These are phyloP conservation scores for Aspergillus egyptiacus DNA, from an alignment of 495 filamentous ascomycete species.

Conservation along the genomic window DNA sequence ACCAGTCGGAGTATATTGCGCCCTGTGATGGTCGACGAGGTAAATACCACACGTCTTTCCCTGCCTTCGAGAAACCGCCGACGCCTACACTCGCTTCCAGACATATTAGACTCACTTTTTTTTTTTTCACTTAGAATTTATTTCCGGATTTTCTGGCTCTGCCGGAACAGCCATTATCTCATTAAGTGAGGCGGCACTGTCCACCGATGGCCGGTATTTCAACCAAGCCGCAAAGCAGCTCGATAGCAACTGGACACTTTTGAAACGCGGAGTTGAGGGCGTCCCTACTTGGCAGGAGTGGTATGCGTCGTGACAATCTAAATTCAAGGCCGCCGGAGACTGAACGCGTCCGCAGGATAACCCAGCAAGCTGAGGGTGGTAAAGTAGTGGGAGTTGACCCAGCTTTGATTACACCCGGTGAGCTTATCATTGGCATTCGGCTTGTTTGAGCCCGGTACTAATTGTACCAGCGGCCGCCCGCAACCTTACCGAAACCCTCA, in stretches of 20 bases:
- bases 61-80: background rate
- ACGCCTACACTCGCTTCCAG: background rate
- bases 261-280: slow-evolving; percentile 90
- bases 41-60: slow-evolving; percentile 27
- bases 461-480: slow-evolving; percentile 64
- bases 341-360: slow-evolving; percentile 48
- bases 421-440: slow-evolving; percentile 14
- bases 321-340: slow-evolving; percentile 6
- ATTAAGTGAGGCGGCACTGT: slow-evolving; percentile 76
- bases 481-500: slow-evolving; percentile 79
- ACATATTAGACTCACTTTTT: slow-evolving; percentile 11
- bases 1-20: slow-evolving; percentile 97
- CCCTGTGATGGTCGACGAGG: slow-evolving; percentile 85
- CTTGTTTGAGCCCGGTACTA: slow-evolving; percentile 4
- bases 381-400: slow-evolving; percentile 92
- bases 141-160: slow-evolving; percentile 92
- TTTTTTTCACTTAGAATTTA: slow-evolving; percentile 53
- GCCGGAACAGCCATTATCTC: slow-evolving; percentile 90
- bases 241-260: slow-evolving; percentile 81
- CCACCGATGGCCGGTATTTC: slow-evolving; percentile 97
- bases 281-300: slow-evolving; percentile 98
- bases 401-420: slow-evolving; percentile 72
- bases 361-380: slow-evolving; percentile 73
- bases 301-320: slow-evolving; percentile 38
- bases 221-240: slow-evolving; percentile 94